Percentiles rank a stretch among this genome's conserved stretches.
Evolutionary conservation across 2,329 filamentous ascomycete species (phyloP).

Genomic region (Claviceps spartinae): DNA sequence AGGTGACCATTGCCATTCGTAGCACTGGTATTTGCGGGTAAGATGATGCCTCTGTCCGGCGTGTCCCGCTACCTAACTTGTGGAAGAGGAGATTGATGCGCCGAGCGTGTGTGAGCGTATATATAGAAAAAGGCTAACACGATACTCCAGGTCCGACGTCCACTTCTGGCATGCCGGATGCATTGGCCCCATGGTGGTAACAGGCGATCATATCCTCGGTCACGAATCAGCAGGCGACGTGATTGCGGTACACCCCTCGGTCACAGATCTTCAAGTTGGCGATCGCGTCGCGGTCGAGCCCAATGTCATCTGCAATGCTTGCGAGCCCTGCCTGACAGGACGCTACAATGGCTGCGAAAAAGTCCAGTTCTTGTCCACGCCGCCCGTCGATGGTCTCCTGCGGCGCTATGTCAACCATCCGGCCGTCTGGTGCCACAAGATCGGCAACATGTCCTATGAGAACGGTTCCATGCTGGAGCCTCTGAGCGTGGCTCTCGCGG

Average conservation of each 20-base stretch:
- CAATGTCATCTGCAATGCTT: slow-evolving; percentile 81
- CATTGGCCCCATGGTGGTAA: slow-evolving; percentile 93
- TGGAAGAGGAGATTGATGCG: no score
- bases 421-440: slow-evolving; percentile 91
- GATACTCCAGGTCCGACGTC: slow-evolving; percentile 60
- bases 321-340: slow-evolving; percentile 81
- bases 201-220: slow-evolving; percentile 77
- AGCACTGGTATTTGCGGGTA: slow-evolving; percentile 95
- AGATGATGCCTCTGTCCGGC: slow-evolving; percentile 7
- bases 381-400: slow-evolving; percentile 74
- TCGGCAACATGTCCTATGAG: slow-evolving; percentile 83
- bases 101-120: no score
- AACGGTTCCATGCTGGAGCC: slow-evolving; percentile 85
- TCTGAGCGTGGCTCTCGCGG: slow-evolving; percentile 75
- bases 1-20: slow-evolving; percentile 80
- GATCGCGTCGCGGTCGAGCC: slow-evolving; percentile 92
- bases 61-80: not conserved
- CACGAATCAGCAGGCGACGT: slow-evolving; percentile 85
- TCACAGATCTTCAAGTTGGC: slow-evolving; percentile 64
- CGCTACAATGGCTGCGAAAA: slow-evolving; percentile 89
- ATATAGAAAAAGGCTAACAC: not conserved
- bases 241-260: slow-evolving; percentile 68
- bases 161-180: slow-evolving; percentile 96
- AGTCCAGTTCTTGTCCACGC: slow-evolving; percentile 80
- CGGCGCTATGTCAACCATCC: slow-evolving; percentile 92